Percentiles rank a stretch among this genome's conserved stretches.
These are phyloP conservation scores for Pulveroboletus sp. DNA, from an alignment of 768 basidiomycete species.

Conservation along the genomic window DNA sequence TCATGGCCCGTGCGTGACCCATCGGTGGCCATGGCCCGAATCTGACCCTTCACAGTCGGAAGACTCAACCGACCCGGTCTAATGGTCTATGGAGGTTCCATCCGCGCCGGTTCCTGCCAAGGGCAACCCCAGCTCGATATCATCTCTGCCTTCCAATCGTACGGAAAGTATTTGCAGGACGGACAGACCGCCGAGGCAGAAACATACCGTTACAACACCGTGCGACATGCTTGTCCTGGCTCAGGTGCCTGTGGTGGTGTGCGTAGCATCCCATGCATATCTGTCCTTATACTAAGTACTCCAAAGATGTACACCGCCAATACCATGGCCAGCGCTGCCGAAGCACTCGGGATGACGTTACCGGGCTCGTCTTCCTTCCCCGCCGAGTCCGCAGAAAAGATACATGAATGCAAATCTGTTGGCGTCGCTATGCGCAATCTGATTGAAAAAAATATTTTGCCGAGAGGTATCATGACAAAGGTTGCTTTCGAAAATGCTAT, in stretches of 20 bases:
- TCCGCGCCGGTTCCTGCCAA: conserved; percentile 87
- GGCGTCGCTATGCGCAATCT: conserved; percentile 84
- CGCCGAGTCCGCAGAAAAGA: conserved; percentile 87
- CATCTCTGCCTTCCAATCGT: conserved; percentile 96
- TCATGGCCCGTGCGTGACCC: conserved; percentile 80
- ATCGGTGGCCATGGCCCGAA: neutral
- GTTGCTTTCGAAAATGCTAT: conserved; percentile 98
- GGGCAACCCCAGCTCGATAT: conserved; percentile 87
- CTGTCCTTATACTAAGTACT: conserved; percentile 4
- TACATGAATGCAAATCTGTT: conserved; percentile 72
- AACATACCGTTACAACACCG: conserved; percentile 74
- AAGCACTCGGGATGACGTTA: conserved; percentile 93
- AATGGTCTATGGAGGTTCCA: conserved; percentile 98
- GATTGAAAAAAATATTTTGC: conserved; percentile 86
- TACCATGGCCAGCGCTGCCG: conserved; percentile 95
- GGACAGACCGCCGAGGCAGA: conserved; percentile 84
- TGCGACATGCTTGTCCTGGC: conserved; percentile 94
- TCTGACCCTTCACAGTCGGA: conserved; percentile 55
- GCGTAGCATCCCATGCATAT: conserved; percentile 31
- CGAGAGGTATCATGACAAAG: conserved; percentile 94
- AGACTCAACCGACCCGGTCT: conserved; percentile 92
- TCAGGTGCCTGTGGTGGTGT: conserved; percentile 97
- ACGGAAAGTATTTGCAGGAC: conserved; percentile 90
- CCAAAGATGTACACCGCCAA: conserved; percentile 94
- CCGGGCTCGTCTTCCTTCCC: conserved; percentile 98